Evolutionary conservation across 441 rosid species (phyloP).

Genomic region (Euphorbia neoarborescens): DNA sequence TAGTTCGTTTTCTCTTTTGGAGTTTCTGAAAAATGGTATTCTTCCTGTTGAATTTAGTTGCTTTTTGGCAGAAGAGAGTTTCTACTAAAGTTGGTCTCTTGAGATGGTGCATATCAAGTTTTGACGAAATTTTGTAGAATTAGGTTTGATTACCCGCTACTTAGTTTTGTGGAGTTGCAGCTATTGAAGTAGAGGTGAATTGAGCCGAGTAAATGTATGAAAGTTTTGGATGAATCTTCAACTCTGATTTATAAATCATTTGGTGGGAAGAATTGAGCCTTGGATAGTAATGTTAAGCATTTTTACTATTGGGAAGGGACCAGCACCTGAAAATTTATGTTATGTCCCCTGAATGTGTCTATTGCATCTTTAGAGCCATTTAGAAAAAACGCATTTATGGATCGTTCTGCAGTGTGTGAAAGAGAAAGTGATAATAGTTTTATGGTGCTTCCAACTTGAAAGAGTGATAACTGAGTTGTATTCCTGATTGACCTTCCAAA

Average conservation of each 20-base stretch:
- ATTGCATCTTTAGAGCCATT: neutral
- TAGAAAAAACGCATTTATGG: neutral
- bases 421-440: neutral
- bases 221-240: neutral
- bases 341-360: neutral
- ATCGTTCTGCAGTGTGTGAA: neutral
- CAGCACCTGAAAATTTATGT: neutral
- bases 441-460: neutral
- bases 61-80: neutral
- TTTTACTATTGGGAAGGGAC: neutral
- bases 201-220: neutral
- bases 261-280: neutral
- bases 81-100: neutral
- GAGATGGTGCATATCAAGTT: neutral
- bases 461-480: neutral
- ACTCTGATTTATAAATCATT: neutral
- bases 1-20: neutral
- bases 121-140: constrained; percentile 19
- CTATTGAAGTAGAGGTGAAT: neutral
- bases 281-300: neutral
- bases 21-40: neutral
- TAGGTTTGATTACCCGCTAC: constrained; percentile 24
- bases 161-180: constrained; percentile 4
- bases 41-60: constrained; percentile 11
- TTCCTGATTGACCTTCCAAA: neutral